These are phyloP conservation scores for Penicillium sp. DNA, from an alignment of 2,329 filamentous ascomycete genomes.

Conservation along the genomic window DNA sequence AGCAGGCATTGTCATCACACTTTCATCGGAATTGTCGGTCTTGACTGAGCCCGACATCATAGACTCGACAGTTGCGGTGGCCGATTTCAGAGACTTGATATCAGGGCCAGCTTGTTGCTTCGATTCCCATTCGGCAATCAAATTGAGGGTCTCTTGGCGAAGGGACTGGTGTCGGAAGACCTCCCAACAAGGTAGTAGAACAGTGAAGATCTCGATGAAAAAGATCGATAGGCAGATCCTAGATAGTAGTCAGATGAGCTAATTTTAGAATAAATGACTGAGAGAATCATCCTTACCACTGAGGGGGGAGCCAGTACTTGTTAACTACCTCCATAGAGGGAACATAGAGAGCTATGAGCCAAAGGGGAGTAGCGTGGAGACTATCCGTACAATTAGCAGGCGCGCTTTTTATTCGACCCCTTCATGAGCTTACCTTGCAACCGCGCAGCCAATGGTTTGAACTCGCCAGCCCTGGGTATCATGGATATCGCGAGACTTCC, in stretches of 20 bases:
- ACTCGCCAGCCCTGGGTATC: slow-evolving; percentile 71
- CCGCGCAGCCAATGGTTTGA: slow-evolving; percentile 62
- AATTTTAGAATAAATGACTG: too few relatives aligned
- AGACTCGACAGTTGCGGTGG: slow-evolving; percentile 3
- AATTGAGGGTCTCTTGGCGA: slow-evolving; percentile 44
- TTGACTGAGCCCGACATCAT: slow-evolving; percentile 2
- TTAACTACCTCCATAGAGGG: slow-evolving; percentile 61
- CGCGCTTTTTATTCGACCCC: too few relatives aligned
- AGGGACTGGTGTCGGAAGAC: slow-evolving; percentile 49
- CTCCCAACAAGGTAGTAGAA: slow-evolving; percentile 68
- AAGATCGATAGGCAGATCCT: slow-evolving; percentile 64
- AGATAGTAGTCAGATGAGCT: not conserved
- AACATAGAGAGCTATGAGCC: slow-evolving; percentile 64
- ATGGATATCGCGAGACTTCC: slow-evolving; percentile 51
- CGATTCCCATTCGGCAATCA: slow-evolving; percentile 48
- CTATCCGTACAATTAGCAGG: not conserved
- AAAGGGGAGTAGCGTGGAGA: slow-evolving; percentile 70
- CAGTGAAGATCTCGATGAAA: slow-evolving; percentile 66
- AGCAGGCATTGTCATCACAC: slow-evolving; percentile 6
- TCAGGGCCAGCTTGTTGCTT: slow-evolving; percentile 36
- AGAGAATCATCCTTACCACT: slow-evolving; percentile 50
- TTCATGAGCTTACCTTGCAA: slow-evolving; percentile 42
- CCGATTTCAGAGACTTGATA: slow-evolving; percentile 1
- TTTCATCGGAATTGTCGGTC: not conserved
- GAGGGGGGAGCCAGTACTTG: slow-evolving; percentile 62